These are phyloP conservation scores for Jackrogersella multiformis DNA, from an alignment of 495 filamentous ascomycete species.

Conservation along the genomic window DNA sequence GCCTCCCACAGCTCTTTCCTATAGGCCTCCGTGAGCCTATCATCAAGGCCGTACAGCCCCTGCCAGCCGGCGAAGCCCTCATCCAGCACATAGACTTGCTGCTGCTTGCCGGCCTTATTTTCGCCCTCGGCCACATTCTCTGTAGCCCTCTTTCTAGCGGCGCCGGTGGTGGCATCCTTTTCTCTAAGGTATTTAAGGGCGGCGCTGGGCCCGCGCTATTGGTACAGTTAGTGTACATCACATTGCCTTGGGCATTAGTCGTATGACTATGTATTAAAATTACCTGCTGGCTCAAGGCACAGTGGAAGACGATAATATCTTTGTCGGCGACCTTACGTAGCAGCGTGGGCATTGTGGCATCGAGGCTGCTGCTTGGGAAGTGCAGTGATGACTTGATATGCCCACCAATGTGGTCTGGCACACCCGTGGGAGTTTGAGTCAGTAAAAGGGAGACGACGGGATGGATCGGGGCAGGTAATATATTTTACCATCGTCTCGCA, in stretches of 20 bases:
- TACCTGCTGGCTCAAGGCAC: slow-evolving; percentile 93
- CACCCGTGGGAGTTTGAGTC: neutral
- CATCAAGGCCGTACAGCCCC: slow-evolving; percentile 83
- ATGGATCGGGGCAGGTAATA: neutral
- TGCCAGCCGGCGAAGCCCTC: slow-evolving; percentile 93
- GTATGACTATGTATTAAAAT: no score
- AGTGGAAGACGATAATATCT: slow-evolving; percentile 92
- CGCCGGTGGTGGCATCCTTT: slow-evolving; percentile 56
- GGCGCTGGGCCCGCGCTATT: slow-evolving; percentile 76
- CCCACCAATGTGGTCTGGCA: slow-evolving; percentile 89
- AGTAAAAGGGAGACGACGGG: neutral
- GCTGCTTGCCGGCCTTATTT: slow-evolving; percentile 50
- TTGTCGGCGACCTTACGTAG: slow-evolving; percentile 80
- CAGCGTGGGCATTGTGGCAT: slow-evolving; percentile 80
- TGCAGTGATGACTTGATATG: slow-evolving; percentile 83
- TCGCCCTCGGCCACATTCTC: slow-evolving; percentile 26
- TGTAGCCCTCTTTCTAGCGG: slow-evolving; percentile 9
- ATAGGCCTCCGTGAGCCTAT: slow-evolving; percentile 84
- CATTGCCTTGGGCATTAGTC: no score
- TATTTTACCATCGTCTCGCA: slow-evolving; percentile 83
- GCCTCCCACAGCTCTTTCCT: slow-evolving; percentile 86
- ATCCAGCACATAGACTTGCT: slow-evolving; percentile 83
- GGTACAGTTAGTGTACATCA: no score
- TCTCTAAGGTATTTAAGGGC: slow-evolving; percentile 75
- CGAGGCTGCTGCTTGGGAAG: slow-evolving; percentile 76